Base-by-base conservation (phyloP, 805 yeast genomes). In the Ogataea populi-albae region DNA sequence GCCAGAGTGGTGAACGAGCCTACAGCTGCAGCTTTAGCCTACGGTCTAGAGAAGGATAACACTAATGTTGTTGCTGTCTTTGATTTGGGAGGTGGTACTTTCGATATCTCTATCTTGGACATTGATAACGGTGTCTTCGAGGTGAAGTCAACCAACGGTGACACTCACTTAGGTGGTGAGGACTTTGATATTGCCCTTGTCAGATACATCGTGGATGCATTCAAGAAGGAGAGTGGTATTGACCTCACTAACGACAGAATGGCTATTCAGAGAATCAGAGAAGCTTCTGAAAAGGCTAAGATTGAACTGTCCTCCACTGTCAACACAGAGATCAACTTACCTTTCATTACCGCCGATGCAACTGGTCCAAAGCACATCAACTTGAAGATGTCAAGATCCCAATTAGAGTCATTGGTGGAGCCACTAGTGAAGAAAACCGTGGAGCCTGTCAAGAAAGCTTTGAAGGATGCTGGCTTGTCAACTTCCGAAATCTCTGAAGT, bases 51-150 rank as follows among this genome's bases (percentile, higher is more conserved):
- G 71, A 84, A 83, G 73, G 54, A 68, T 23, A 79, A 74, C 51
- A 50, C 65, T 21, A 60, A 55, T 40, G 65, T 63, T 45, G 95
- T 88, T 55, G 97, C 97, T 45, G 97, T 88, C 50, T 88, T 89
- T 72, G 97, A 88, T 71, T 77, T 88, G 61, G 97, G 97, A 80
- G 97, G 97, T 68, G 97, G 97, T 80, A 88, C 97, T 58, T 88
- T 88, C 65, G 97, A 88, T 83, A 83, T 88, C 68, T 88, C 97
- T 55, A 86, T 88, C 64, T 77, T 88, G 62, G 97, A 89, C 75
- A 89, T 88, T 57, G 96, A 89, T 71, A 87, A 88, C 62, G 97
- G 97, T 76, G 97, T 88, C 51, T 88, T 88, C 58, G 97, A 88
- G 76, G 97, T 88, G 65, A 88, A 88, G 73, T 86, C 96, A 46